These are phyloP conservation scores for Turritis glabra DNA, from an alignment of 345 rosid genomes.

Conservation along the genomic window DNA sequence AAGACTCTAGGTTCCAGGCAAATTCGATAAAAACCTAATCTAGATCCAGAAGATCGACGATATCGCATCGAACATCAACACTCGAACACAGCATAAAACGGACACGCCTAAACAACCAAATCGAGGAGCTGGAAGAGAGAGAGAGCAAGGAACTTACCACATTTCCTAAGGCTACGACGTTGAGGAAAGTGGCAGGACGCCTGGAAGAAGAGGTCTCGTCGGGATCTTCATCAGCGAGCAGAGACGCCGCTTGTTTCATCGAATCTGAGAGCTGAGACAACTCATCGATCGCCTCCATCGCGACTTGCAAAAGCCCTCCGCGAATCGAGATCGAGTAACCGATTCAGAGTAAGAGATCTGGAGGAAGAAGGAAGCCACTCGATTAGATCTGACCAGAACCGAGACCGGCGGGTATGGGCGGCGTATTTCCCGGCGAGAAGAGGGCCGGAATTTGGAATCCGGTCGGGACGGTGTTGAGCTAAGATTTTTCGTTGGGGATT, in stretches of 20 bases:
- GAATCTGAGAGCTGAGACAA: slow-evolving; percentile 82
- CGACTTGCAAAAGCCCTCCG: slow-evolving; percentile 20
- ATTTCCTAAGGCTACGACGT: slow-evolving; percentile 85
- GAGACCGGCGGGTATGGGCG: slow-evolving; percentile 1
- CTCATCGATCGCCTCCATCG: slow-evolving; percentile 98
- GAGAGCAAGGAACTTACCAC: slow-evolving; percentile 59
- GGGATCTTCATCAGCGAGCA: slow-evolving; percentile 90
- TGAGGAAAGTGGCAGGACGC: slow-evolving; percentile 76
- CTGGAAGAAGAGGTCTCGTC: slow-evolving; percentile 65
- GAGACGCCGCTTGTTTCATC: slow-evolving; percentile 81
- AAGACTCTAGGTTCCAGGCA: background rate
- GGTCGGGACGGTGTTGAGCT: slow-evolving; percentile 11
- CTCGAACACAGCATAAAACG: slow-evolving; percentile 6
- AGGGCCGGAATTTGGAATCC: slow-evolving; percentile 28
- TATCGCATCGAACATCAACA: slow-evolving; percentile 20
- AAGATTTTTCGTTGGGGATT: slow-evolving; percentile 12
- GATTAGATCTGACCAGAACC: slow-evolving; percentile 31
- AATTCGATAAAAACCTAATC: slow-evolving; percentile 28
- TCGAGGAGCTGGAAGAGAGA: background rate
- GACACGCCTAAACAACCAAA: background rate
- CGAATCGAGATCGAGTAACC: slow-evolving; percentile 24
- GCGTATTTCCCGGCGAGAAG: slow-evolving; percentile 6
- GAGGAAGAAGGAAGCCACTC: slow-evolving; percentile 14
- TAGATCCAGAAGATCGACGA: slow-evolving; percentile 40
- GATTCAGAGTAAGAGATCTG: slow-evolving; percentile 37